Evolutionary conservation across 2,329 filamentous ascomycete genomes (phyloP), one percentile per base, ranked within the genome.

Genomic region (Ceratocystis lukuohia): DNA sequence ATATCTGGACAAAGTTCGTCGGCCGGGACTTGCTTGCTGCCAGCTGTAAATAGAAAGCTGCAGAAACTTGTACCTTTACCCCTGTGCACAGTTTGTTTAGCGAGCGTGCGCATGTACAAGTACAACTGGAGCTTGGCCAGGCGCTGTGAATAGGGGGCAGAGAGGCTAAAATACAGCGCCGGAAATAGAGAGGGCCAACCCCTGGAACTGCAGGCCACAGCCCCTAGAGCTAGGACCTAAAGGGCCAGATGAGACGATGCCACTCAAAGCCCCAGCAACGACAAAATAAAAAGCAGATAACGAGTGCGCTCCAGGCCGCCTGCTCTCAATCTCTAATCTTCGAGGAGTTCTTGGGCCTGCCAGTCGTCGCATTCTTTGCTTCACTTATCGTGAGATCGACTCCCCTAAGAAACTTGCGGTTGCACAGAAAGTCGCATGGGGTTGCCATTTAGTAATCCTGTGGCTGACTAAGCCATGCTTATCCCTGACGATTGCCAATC

Each of bases 1-100:
- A 15, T 41, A 15, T 41, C 37, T 41, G 37, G 37, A 41, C 37
- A 41, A 41, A 41, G 37, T 41, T 41, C 37, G 10, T 41, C 37
- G 37, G 37, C 3, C 37, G 37, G 37, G 37, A 41, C 28, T 37
- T 33, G 56, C 33, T 59, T 59, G 56, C 17, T 53, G 48, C 20
- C 48, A 53, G 48, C 48, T 53, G 48, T 53, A 53, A 53, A 53
- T 53, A 53, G 48, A 53, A 53, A 8, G 20, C 46, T 8, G 20
- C 48, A 3, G 48, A 53, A 59, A 30, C 30, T 59, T 59, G 56
- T 59, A 59, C 28, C 56, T 17, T 15, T 59, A 59, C 56, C 56
- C 56, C 28, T 59, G 56, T 28, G 28, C 56, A 25, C 56, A 37
- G 28, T 37, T 7, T 30, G 12, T 59, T 33, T 59, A 20, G 28